Percentiles rank a stretch among this genome's conserved stretches.
Conservation (phyloP, 495 filamentous ascomycete genomes). For the Penicillium ucsense region DNA sequence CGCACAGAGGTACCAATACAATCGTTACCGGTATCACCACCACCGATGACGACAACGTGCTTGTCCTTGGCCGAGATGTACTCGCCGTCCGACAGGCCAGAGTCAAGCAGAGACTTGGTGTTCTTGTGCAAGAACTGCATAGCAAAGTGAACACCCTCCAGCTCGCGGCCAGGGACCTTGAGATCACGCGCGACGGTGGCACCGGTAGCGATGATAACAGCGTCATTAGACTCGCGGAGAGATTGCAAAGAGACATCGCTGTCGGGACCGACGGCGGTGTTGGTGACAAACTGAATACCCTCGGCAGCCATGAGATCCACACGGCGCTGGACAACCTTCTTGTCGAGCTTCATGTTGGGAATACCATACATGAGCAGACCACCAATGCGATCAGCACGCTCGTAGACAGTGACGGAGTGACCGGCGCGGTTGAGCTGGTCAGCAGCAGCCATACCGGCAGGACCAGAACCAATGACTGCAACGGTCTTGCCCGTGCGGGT, state of each 20-base stretch:
- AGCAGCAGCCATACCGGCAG: constrained; percentile 81
- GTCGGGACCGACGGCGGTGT: constrained; percentile 71
- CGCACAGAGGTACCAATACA: constrained; percentile 98
- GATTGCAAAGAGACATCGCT: constrained; percentile 57
- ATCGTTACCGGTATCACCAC: constrained; percentile 98
- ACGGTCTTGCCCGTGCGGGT: constrained; percentile 83
- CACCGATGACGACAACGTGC: constrained; percentile 94
- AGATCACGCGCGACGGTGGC: constrained; percentile 95
- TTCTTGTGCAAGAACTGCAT: constrained; percentile 99
- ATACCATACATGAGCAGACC: constrained; percentile 98
- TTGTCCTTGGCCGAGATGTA: constrained; percentile 98
- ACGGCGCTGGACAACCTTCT: constrained; percentile 92
- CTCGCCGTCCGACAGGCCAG: constrained; percentile 69
- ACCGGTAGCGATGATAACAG: constrained; percentile 92
- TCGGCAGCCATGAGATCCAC: constrained; percentile 94
- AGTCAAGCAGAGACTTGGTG: constrained; percentile 97
- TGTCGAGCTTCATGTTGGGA: constrained; percentile 99
- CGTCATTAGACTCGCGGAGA: constrained; percentile 68
- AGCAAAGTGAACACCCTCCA: constrained; percentile 92
- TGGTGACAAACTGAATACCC: constrained; percentile 75
- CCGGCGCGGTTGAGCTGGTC: constrained; percentile 95
- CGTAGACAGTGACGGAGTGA: constrained; percentile 87
- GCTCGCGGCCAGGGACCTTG: constrained; percentile 81
- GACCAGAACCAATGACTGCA: constrained; percentile 90
- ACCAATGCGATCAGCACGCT: constrained; percentile 87